Evolutionary conservation across 1,139 yeast species (phyloP).

Genomic region (Arxiozyma slooffiae): DNA sequence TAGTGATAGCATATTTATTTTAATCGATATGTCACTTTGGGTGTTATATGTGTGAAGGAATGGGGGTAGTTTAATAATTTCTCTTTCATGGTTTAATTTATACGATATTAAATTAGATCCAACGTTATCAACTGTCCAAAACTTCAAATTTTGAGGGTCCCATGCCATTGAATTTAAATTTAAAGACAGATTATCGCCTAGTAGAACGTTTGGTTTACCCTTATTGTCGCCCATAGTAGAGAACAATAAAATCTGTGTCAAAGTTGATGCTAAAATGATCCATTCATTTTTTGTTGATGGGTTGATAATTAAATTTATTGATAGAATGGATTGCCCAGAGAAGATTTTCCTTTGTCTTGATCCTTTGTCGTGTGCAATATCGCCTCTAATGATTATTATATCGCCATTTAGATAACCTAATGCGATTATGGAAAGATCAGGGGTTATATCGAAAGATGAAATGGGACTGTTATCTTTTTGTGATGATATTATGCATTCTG

Average conservation of each 20-base stretch:
- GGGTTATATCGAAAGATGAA: slow-evolving; percentile 50
- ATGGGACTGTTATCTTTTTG: slow-evolving; percentile 65
- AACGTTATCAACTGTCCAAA: slow-evolving; percentile 15
- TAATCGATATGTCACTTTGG: slow-evolving; percentile 39
- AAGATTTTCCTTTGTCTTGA: slow-evolving; percentile 74
- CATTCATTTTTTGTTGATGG: slow-evolving; percentile 7
- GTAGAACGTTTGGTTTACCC: slow-evolving; percentile 52
- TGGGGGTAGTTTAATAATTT: slow-evolving; percentile 40
- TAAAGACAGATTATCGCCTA: slow-evolving; percentile 60
- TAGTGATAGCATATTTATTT: slow-evolving; percentile 39
- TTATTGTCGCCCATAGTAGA: slow-evolving; percentile 70
- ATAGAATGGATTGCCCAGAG: slow-evolving; percentile 74
- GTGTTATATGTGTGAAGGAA: background rate
- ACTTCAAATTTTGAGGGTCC: slow-evolving; percentile 11
- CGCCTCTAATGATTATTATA: slow-evolving; percentile 78
- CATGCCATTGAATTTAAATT: slow-evolving; percentile 57
- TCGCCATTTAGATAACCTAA: slow-evolving; percentile 85
- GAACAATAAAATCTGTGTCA: slow-evolving; percentile 62
- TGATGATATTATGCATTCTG: slow-evolving; percentile 36
- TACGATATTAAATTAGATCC: slow-evolving; percentile 17
- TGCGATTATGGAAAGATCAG: slow-evolving; percentile 57
- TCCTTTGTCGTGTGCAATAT: slow-evolving; percentile 78
- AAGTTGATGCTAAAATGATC: slow-evolving; percentile 28
- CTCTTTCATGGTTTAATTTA: slow-evolving; percentile 42
- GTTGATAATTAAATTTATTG: slow-evolving; percentile 35